Evolutionary conservation across 1,139 yeast genomes (phyloP).

Genomic region (Debaryomyces sp.): DNA sequence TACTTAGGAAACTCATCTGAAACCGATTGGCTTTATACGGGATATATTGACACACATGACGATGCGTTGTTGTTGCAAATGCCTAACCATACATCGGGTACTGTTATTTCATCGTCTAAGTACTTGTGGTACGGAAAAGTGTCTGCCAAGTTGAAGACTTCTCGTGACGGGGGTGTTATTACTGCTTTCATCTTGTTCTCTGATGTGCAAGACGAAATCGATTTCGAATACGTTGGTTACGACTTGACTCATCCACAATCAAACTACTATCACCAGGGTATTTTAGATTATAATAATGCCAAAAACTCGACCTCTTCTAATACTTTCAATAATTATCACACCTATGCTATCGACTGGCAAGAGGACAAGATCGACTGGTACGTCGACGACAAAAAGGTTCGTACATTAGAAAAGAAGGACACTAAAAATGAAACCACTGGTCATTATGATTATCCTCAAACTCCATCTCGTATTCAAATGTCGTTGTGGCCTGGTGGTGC

Average conservation of each 20-base stretch:
- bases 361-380: slow-evolving; percentile 74
- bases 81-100: slow-evolving; percentile 79
- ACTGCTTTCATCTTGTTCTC: slow-evolving; percentile 85
- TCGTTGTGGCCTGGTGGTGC: slow-evolving; percentile 95
- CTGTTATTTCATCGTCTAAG: slow-evolving; percentile 78
- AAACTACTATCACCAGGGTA: slow-evolving; percentile 79
- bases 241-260: slow-evolving; percentile 68
- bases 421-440: slow-evolving; percentile 70
- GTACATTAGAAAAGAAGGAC: slow-evolving; percentile 65
- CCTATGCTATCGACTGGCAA: slow-evolving; percentile 81
- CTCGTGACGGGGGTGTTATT: slow-evolving; percentile 79
- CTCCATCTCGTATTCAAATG: slow-evolving; percentile 83
- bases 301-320: slow-evolving; percentile 45
- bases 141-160: slow-evolving; percentile 67
- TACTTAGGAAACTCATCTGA: slow-evolving; percentile 74
- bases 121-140: slow-evolving; percentile 89
- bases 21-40: slow-evolving; percentile 75
- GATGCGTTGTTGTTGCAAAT: slow-evolving; percentile 68
- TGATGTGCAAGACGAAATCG: slow-evolving; percentile 88
- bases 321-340: slow-evolving; percentile 73
- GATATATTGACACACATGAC: slow-evolving; percentile 58
- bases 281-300: slow-evolving; percentile 66
- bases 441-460: slow-evolving; percentile 76
- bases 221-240: slow-evolving; percentile 82
- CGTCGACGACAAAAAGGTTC: slow-evolving; percentile 68